phyloP scores from a whole-genome alignment of 805 yeast species.

The Saccharomycopsis fibuligera region DNA sequence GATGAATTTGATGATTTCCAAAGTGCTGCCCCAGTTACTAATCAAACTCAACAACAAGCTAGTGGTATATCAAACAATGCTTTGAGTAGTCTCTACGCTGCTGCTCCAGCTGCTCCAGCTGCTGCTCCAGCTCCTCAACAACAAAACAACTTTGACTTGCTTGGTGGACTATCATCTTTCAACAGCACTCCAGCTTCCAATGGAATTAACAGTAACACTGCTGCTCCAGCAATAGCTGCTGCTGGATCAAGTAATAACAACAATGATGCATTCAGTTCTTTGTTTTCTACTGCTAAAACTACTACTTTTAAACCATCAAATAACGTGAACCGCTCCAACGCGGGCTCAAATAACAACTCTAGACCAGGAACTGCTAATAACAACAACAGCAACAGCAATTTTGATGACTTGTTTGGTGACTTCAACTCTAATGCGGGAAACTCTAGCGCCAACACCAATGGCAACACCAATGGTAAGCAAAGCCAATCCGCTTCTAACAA shows the following conservation, averaged over 20 bases:
- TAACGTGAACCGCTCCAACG: neutral
- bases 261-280: slow-evolving; percentile 66
- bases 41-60: neutral
- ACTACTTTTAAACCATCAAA: neutral
- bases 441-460: neutral
- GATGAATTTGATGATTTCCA: slow-evolving; percentile 83
- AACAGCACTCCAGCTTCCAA: slow-evolving; percentile 20
- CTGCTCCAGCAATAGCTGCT: slow-evolving; percentile 24
- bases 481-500: neutral
- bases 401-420: slow-evolving; percentile 15
- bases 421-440: slow-evolving; percentile 5
- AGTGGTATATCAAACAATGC: too few species aligned
- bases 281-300: slow-evolving; percentile 60
- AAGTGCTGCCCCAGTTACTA: slow-evolving; percentile 44
- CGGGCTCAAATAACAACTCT: neutral
- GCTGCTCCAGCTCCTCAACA: neutral
- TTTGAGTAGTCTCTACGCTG: neutral
- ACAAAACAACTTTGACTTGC: slow-evolving; percentile 10
- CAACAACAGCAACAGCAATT: neutral
- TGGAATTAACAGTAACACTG: slow-evolving; percentile 6
- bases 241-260: slow-evolving; percentile 30
- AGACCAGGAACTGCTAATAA: neutral
- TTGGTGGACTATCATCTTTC: slow-evolving; percentile 7
- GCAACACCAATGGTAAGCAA: neutral
- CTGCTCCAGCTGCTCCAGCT: neutral